Evolutionary conservation across 2,329 filamentous ascomycete genomes (phyloP).

Genomic region (Trichoderma oligosporum): DNA sequence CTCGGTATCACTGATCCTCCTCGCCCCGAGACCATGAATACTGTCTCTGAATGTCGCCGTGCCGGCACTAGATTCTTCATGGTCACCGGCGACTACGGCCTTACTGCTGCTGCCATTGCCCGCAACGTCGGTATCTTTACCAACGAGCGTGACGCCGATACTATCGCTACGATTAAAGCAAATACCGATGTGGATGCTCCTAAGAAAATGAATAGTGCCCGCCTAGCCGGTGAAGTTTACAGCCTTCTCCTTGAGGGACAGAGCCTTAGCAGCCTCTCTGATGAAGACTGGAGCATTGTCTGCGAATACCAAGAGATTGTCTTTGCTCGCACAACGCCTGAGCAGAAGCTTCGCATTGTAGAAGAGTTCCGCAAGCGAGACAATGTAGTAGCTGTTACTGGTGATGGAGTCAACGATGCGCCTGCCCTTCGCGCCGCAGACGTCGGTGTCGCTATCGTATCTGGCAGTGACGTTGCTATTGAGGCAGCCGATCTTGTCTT

Average conservation of each 20-base stretch:
- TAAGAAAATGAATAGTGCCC: conserved; percentile 23
- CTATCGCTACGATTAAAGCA: conserved; percentile 27
- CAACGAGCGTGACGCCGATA: conserved; percentile 41
- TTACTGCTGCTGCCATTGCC: conserved; percentile 63
- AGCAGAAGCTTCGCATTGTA: conserved; percentile 70
- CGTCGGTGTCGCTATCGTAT: conserved; percentile 65
- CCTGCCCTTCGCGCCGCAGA: conserved; percentile 63
- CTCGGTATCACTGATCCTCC: conserved; percentile 49
- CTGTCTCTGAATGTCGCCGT: conserved; percentile 41
- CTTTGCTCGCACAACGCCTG: conserved; percentile 64
- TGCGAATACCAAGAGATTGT: conserved; percentile 58
- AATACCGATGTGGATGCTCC: conserved; percentile 11
- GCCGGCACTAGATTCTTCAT: conserved; percentile 46
- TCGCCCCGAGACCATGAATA: conserved; percentile 41
- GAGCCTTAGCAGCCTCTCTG: conserved; percentile 51
- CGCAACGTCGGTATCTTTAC: conserved; percentile 63
- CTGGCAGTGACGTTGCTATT: conserved; percentile 62
- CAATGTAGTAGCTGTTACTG: conserved; percentile 67
- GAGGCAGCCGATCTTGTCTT: conserved; percentile 62
- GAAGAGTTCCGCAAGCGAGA: conserved; percentile 58
- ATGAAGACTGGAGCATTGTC: conserved; percentile 42
- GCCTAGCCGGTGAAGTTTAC: conserved; percentile 23
- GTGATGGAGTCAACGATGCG: conserved; percentile 67
- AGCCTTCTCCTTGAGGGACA: conserved; percentile 51
- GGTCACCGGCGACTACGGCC: conserved; percentile 47